Evolutionary conservation across 805 yeast species (phyloP).

Genomic region (Starmera quercuum): DNA sequence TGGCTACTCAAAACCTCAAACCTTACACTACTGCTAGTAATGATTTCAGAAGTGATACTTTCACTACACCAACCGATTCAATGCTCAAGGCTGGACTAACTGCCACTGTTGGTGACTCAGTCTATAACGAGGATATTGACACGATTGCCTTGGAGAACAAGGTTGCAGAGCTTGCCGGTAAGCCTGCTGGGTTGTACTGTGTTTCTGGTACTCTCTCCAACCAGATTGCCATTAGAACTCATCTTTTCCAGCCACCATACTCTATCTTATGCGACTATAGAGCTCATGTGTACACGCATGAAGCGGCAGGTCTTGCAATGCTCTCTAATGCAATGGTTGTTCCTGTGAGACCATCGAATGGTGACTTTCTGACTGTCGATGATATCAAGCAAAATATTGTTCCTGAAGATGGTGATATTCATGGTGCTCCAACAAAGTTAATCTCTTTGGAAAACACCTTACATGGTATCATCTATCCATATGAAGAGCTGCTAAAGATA

Average conservation of each 20-base stretch:
- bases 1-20: too few species aligned
- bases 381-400: slow-evolving; percentile 59
- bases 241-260: slow-evolving; percentile 75
- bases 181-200: slow-evolving; percentile 75
- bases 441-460: slow-evolving; percentile 83
- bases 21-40: slow-evolving; percentile 31
- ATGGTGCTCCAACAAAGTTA: slow-evolving; percentile 80
- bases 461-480: slow-evolving; percentile 75
- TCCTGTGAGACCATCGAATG: slow-evolving; percentile 74
- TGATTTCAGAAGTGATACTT: slow-evolving; percentile 73
- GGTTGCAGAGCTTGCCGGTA: slow-evolving; percentile 66
- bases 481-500: slow-evolving; percentile 68
- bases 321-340: slow-evolving; percentile 88
- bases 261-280: slow-evolving; percentile 78
- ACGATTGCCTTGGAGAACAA: slow-evolving; percentile 57
- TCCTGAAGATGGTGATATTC: slow-evolving; percentile 77
- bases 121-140: slow-evolving; percentile 73
- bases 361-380: slow-evolving; percentile 68
- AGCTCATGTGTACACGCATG: slow-evolving; percentile 75
- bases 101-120: slow-evolving; percentile 77
- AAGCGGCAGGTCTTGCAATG: slow-evolving; percentile 88
- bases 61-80: slow-evolving; percentile 75
- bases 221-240: slow-evolving; percentile 76
- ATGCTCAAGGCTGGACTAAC: slow-evolving; percentile 56
- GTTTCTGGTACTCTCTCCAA: slow-evolving; percentile 88